Evolutionary conservation across 148 eudicot species (phyloP), one percentile per base, ranked within the genome.

Genomic region (Rhododendron griersonianum): DNA sequence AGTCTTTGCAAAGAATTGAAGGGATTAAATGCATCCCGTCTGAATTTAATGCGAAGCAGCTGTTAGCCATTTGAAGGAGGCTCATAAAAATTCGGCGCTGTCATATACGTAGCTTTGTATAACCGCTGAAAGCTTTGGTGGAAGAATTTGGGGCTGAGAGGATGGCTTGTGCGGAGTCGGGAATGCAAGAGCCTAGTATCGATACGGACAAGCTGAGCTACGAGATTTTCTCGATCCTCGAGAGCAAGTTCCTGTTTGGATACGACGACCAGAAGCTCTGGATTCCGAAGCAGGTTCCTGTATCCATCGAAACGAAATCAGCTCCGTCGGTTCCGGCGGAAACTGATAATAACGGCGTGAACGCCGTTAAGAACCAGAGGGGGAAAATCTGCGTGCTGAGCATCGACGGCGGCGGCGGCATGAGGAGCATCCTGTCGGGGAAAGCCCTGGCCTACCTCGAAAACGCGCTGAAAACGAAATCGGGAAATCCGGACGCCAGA

Each of bases 161-260:
- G 7, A 82, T 86, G 88, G 81, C 44, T 71, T 53, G 53, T 25
- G 61, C 59, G 82, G 81, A 83, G 44, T 85, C 89, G 79, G 93
- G 89, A 88, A 90, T 89, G 91, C 91, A 92, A 53, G 96, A 96
- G 81, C 98, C 96, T n/a, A 96, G 96, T 78, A 89, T 94, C 71
- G 99, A 95, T 5, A 93, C 98, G 4, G 96, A 96, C 69, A 96
- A 96, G 91, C 92, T 96, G 15, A 96, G 99, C 89, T 96, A 96
- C 88, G 99, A 96, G 86, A 96, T 96, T 79, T 96, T 96, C 81
- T 95, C 98, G 1, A 95, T 95, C 44, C 89, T 96, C 1, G 99
- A 96, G 80, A 91, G 91, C 91, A 96, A 95, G 86, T 96, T 95
- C 50, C 77, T 96, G 11, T 96, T 96, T 81, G 99, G 98, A n/a